Evolutionary conservation across 2,329 filamentous ascomycete species (phyloP), one percentile per base, ranked within the genome.

Genomic region (Phialocephala subalpina): DNA sequence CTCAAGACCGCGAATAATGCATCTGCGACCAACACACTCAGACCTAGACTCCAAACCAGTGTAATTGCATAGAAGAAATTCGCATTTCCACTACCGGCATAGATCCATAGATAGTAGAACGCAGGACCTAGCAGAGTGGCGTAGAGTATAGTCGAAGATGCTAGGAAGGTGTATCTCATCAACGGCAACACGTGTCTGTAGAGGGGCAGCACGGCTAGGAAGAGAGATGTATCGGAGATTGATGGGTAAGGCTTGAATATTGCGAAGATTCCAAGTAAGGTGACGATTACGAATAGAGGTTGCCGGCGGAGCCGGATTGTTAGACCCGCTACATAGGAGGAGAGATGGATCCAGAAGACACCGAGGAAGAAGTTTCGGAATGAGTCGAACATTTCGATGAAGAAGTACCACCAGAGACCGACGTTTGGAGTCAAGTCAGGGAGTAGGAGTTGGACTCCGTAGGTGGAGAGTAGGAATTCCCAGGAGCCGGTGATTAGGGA

Each of bases 11-110:
- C 94, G 80, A 97, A 98, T 1, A 97, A 84, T 61, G 93, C 84
- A 77, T 99, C 96, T 12, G 92, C 93, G 7, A 98, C 87, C 35
- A 99, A 82, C 68, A 99, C 84, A 42, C 94, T 94, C 72, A 97
- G 85, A 0, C 93, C 96, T 27, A 99, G 79, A 76, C 93, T 97
- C 96, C 96, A 99, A 0, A 99, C 96, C n/a, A 99, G 82, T 0
- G 96, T 99, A 74, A 99, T 98, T 70, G 96, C 96, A 77, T 99
- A 99, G 81, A 99, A 99, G 82, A 99, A 99, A 78, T 99, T 99
- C 66, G 96, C 96, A 75, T 99, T 99, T 33, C 96, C 96, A 64
- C 94, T 97, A 58, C 96, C 96, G 2, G 96, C 96, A 76, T 98
- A 99, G 65, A 99, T 95, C 96, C 96, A 99, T 5, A 99, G 83